These are phyloP conservation scores for Chaetomium globosum DNA, from an alignment of 2,329 filamentous ascomycete species.

Conservation along the genomic window DNA sequence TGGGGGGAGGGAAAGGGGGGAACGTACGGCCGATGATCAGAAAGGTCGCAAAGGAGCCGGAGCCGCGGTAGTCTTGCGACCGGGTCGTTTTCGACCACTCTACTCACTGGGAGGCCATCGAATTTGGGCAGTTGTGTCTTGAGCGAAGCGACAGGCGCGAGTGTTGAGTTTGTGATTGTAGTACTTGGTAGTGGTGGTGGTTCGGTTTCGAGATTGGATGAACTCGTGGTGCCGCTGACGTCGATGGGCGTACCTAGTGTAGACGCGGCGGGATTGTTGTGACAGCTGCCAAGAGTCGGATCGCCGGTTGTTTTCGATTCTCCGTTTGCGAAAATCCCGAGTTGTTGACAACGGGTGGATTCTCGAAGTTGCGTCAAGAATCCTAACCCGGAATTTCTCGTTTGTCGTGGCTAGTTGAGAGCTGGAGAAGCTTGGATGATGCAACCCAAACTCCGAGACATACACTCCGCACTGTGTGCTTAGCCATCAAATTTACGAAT, in stretches of 20 bases:
- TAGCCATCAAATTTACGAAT: neutral
- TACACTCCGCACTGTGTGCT: neutral
- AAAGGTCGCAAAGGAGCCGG: constrained; percentile 86
- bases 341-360: neutral
- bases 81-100: constrained; percentile 54
- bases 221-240: constrained; percentile 6
- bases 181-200: neutral
- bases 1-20: constrained; percentile 25
- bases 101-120: constrained; percentile 34
- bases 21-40: constrained; percentile 94
- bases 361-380: neutral
- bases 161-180: neutral
- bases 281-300: neutral
- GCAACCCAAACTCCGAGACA: constrained; percentile 11
- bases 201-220: neutral
- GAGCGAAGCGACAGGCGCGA: constrained; percentile 2
- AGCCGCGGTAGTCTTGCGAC: constrained; percentile 61
- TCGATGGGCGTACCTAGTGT: constrained; percentile 1
- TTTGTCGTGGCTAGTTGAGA: neutral
- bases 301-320: neutral
- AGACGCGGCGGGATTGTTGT: neutral
- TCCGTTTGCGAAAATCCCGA: neutral
- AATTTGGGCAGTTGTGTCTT: neutral
- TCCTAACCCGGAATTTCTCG: neutral
- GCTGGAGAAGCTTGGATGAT: neutral